Evolutionary conservation across 179 eudicot genomes (phyloP), one percentile per base, ranked within the genome.

Genomic region (Pouteria campechiana): DNA sequence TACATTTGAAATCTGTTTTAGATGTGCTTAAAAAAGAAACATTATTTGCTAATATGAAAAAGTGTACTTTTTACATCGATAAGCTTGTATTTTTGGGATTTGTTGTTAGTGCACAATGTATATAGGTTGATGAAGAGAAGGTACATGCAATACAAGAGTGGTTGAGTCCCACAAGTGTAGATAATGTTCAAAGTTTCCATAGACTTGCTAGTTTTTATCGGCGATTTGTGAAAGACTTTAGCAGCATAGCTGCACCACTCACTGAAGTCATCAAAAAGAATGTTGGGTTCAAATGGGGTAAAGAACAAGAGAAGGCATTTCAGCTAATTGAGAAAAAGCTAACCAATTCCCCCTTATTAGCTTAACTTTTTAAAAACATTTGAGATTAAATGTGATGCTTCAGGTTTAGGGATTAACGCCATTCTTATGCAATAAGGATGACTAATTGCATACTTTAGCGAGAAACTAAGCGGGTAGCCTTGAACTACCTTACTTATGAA

Each of bases 371-470:
- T 0, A 6, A 10, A 29, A 12, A 20, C 46, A 11, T 52, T 52
- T 41, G 48, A 52, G 30, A 19, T 41, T 0, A 29, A 52, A 31
- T 52, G 30, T 50, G 55, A 48, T 36, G 55, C 34, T 13, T 34
- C 20, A 3, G 55, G 44, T 2, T 8, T 50, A 22, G 57, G 57
- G 4, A 52, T 52, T 6, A 14, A 47, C 6, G 57, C 7, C 30
- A 28, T 52, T 19, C 21, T 52, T 1, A 17, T 19, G 5, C 47
- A 41, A 21, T 37, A 32, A n/a, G 14, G 11, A 2, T 1, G 29
- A 0, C 48, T 43, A 14, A 25, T 54, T 9, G 43, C 59, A 2
- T 44, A 43, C 6, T 54, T 54, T 22, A 43, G 35, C 35, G 51
- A 54, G 19, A 54, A 44, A 25, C 14, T 44, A 5, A 34, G 7